Evolutionary conservation across 129 eudicot species (phyloP).

Genomic region (Solidago caesia): DNA sequence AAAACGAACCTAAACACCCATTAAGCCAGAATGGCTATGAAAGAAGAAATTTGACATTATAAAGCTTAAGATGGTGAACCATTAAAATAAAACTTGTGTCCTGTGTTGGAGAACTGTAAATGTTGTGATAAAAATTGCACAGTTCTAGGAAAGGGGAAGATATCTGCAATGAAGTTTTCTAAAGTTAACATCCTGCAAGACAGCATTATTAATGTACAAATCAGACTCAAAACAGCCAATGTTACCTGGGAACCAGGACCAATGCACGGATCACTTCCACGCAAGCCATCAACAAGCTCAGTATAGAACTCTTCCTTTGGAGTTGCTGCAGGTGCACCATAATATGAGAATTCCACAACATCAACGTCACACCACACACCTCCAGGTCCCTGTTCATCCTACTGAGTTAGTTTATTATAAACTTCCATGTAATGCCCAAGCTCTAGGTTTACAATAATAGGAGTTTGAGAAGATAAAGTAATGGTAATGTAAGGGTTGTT

Average conservation of each 20-base stretch:
- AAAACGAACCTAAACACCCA: no score
- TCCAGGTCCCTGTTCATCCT: slow-evolving; percentile 75
- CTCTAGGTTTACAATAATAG: not conserved
- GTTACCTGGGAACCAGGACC: slow-evolving; percentile 92
- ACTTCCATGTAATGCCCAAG: not conserved
- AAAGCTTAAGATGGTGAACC: no score
- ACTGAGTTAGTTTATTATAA: slow-evolving; percentile 22
- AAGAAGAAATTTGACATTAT: no score
- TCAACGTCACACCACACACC: slow-evolving; percentile 95
- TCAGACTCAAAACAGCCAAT: not conserved
- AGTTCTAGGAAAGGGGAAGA: no score
- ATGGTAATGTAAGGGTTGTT: not conserved
- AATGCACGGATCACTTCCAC: slow-evolving; percentile 68
- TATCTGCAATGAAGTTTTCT: no score
- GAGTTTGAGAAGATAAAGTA: not conserved
- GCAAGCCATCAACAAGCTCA: slow-evolving; percentile 75
- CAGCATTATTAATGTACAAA: not conserved
- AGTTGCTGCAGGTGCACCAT: slow-evolving; percentile 74
- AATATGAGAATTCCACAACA: slow-evolving; percentile 79
- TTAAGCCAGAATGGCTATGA: no score
- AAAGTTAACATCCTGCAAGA: not conserved
- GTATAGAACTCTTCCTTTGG: slow-evolving; percentile 64
- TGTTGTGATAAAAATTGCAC: no score
- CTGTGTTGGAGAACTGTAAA: no score
- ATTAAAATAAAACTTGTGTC: no score